Base-by-base conservation (phyloP, 2,329 filamentous ascomycete species). In the Chlorencoelia australis region DNA sequence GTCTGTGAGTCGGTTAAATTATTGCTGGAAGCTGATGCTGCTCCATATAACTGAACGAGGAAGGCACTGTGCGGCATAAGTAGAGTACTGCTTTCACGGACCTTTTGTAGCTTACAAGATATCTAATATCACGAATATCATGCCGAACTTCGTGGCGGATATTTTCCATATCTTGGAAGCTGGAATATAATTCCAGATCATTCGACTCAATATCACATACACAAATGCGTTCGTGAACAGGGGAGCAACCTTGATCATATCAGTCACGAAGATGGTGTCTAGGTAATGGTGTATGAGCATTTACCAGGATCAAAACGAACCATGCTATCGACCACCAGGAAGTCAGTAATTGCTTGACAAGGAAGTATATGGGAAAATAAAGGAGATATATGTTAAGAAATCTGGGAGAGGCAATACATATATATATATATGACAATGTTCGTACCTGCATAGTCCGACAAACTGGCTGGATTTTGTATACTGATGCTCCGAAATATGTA, bases 21-120 rank as follows among this genome's bases (percentile, higher is more conserved):
- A 0, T 57, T 58, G 0, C 60, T 60, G 3, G 54, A 46, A 58
- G 61, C 24, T 59, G 40, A 36, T 9, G 43, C 30, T 14, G 47
- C 47, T 14, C 47, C 47, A 24, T 17, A 33, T 21, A 40, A 26
- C 24, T 49, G 47, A 18, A 49, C 30, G 11, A 50, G 26, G 16
- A 52, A 41, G n/a, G 50, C 48, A 19, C 51, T 53, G 18, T 16
- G 31, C 21, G 7, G 11, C 15, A 5, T 34, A 7, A 26, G 21
- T 29, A 33, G 40, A 31, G 40, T 20, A 31, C 29, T 39, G 7
- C 28, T 27, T 10, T 9, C 8, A 18, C 14, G 18, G 14, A 24
- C 24, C 21, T 29, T 14, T n/a, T 10, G 7, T 24, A 11, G 37
- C 51, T 39, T 31, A 52, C 51, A 50, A 30, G 22, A 54, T 34